Evolutionary conservation across 2,329 filamentous ascomycete species (phyloP).

Genomic region (Phaeophleospora eucalypticola): DNA sequence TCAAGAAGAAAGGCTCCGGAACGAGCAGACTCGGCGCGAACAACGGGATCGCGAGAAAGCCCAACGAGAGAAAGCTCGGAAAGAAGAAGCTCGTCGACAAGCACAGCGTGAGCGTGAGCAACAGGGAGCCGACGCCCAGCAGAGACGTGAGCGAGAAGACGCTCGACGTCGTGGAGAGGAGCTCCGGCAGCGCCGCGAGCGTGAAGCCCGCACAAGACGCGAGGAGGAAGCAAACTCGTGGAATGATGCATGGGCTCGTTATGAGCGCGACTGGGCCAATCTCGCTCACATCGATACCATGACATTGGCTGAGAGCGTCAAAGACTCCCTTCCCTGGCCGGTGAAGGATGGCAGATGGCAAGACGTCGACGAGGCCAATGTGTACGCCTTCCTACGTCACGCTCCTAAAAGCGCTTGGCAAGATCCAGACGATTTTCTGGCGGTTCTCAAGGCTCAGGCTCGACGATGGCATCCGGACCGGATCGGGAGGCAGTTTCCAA

Average conservation of each 20-base stretch:
- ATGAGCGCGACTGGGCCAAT: constrained; percentile 1
- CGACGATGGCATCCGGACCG: constrained; percentile 5
- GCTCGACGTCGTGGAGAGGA: background rate
- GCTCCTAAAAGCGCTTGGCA: background rate
- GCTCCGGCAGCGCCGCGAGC: background rate
- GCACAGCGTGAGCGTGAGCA: constrained; percentile 1
- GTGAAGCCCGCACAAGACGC: background rate
- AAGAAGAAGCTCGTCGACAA: constrained; percentile 2
- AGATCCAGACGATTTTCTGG: background rate
- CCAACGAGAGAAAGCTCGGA: background rate
- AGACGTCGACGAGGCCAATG: constrained; percentile 4
- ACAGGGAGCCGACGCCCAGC: background rate
- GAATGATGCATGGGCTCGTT: background rate
- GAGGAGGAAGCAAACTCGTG: background rate
- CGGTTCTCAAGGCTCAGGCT: constrained; percentile 2
- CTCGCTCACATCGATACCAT: background rate
- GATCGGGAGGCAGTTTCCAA: constrained; percentile 1
- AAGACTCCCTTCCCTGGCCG: constrained; percentile 8
- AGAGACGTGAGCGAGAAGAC: background rate
- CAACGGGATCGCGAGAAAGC: no score
- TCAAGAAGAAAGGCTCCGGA: background rate
- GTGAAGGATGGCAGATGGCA: constrained; percentile 7
- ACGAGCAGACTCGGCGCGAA: background rate
- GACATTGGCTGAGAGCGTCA: background rate
- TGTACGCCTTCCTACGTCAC: constrained; percentile 5